Evolutionary conservation across 73 alveolate genomes (phyloP), one percentile per base, ranked within the genome.

Genomic region (Symbiodinium pilosum): DNA sequence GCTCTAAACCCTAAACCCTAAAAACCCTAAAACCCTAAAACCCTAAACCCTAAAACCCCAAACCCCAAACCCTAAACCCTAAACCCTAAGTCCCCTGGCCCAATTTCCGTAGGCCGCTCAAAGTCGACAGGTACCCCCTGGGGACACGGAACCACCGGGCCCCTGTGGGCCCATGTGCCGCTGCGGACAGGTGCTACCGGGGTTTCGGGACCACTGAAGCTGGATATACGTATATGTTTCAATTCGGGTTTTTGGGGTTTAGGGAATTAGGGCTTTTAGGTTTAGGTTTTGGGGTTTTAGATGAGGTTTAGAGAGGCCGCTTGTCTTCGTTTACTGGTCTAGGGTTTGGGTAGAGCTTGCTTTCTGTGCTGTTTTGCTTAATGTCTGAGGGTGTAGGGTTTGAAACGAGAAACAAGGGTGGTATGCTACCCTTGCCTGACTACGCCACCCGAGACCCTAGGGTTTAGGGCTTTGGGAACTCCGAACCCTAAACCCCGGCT

Each of bases 61-160:
- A 64, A 64, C 59, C 21, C 59, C 21, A 64, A 64, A 21, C 40
- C 77, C 77, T 64, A 64, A 64, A 64, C 77, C 77, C 59, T 14
- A 14, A 47, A 6, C 59, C 14, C 14, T 47, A 14, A 47, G 14
- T 6, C 59, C 6, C n/a, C n/a, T n/a, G n/a, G n/a, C n/a, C n/a
- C n/a, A n/a, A n/a, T n/a, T n/a, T n/a, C n/a, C n/a, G n/a, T n/a
- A n/a, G n/a, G n/a, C 71, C 71, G 71, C 71, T 54, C 26, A 14
- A 47, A 9, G 14, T 47, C 59, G 59, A 47, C 28, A 91, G 97
- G n/a, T 91, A 21, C 97, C 97, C 2, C 97, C 97, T 20, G 97
- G 97, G 36, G 97, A 91, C 77, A 91, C 97, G n/a, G 88, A 91
- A 47, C 97, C 97, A 12, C 97, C 97, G 34, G 97, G 97, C 21